Evolutionary conservation across 257 asterid genomes (phyloP).

Genomic region (Ilex aquifolium): DNA sequence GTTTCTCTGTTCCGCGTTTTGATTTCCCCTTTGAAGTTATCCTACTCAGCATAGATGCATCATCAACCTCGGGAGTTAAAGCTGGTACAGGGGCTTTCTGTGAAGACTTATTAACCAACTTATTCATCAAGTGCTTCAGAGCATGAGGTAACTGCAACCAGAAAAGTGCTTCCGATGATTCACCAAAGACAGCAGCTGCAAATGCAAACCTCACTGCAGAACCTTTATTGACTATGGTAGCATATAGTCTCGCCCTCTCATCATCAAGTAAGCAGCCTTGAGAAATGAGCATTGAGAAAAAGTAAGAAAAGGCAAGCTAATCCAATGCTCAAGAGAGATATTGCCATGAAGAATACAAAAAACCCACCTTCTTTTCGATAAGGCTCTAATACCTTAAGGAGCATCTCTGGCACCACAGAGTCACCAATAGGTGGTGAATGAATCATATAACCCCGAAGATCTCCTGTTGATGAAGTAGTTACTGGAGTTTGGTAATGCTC

Average conservation of each 20-base stretch:
- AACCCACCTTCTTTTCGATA: constrained; percentile 81
- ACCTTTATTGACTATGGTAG: constrained; percentile 58
- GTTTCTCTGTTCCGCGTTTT: constrained; percentile 39
- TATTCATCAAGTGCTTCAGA: constrained; percentile 73
- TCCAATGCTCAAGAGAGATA: constrained; percentile 11
- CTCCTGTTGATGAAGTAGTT: constrained; percentile 71
- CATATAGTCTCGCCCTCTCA: constrained; percentile 65
- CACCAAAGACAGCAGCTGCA: constrained; percentile 96
- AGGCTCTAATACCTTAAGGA: constrained; percentile 96
- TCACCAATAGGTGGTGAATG: constrained; percentile 80
- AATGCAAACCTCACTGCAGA: constrained; percentile 75
- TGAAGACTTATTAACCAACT: constrained; percentile 56
- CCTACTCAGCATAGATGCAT: constrained; percentile 83
- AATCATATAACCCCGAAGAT: constrained; percentile 89
- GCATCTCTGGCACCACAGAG: constrained; percentile 97
- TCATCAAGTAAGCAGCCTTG: constrained; percentile 89
- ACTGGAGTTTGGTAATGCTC: constrained; percentile 39
- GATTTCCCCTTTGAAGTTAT: constrained; percentile 87
- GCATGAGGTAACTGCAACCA: constrained; percentile 95
- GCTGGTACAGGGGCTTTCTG: constrained; percentile 39
- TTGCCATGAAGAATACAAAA: constrained; percentile 12
- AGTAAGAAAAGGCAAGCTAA: constrained; percentile 20
- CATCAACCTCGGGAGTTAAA: constrained; percentile 50
- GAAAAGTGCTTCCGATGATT: constrained; percentile 86
- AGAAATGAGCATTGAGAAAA: constrained; percentile 6